phyloP scores from a whole-genome alignment of 108 stramenopile species.

The Fistulifera pelliculosa region DNA sequence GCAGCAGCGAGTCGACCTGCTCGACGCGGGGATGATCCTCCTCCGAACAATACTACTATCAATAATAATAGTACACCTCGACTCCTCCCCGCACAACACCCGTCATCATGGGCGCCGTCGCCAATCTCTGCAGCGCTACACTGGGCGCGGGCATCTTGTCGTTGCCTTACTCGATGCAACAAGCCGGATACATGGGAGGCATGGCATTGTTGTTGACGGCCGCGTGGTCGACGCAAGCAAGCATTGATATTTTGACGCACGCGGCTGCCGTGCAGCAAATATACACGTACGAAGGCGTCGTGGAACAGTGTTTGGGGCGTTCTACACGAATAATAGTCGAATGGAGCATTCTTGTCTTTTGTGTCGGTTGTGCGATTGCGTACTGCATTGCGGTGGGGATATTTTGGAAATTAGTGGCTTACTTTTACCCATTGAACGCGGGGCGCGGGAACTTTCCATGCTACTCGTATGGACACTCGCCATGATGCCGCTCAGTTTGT shows the following conservation, averaged over 20 bases:
- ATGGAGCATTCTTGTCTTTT: conserved; percentile 57
- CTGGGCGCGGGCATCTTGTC: conserved; percentile 71
- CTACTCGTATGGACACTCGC: conserved; percentile 47
- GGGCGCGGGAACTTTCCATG: conserved; percentile 19
- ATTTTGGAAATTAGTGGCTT: conserved; percentile 45
- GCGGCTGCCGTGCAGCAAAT: conserved; percentile 28
- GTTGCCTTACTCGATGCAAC: conserved; percentile 57
- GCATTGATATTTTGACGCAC: conserved; percentile 39
- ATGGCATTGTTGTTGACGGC: conserved; percentile 36
- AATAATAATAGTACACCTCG: too few relatives aligned
- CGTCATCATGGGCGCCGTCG: conserved; percentile 34
- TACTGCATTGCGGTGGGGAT: conserved; percentile 73
- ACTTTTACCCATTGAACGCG: conserved; percentile 17
- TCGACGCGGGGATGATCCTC: too few relatives aligned
- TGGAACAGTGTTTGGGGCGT: conserved; percentile 35
- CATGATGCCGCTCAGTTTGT: conserved; percentile 62
- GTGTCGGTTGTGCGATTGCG: conserved; percentile 34
- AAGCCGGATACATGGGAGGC: conserved; percentile 52
- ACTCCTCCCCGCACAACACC: too few relatives aligned
- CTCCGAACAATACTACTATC: too few relatives aligned
- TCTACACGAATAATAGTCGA: conserved; percentile 31
- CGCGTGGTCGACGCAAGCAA: conserved; percentile 36
- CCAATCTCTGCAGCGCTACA: conserved; percentile 72
- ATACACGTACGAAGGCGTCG: conserved; percentile 56
- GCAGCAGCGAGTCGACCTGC: too few relatives aligned